Conservation (phyloP, 1,139 yeast genomes). For the Saccharomyces hybrid region DNA sequence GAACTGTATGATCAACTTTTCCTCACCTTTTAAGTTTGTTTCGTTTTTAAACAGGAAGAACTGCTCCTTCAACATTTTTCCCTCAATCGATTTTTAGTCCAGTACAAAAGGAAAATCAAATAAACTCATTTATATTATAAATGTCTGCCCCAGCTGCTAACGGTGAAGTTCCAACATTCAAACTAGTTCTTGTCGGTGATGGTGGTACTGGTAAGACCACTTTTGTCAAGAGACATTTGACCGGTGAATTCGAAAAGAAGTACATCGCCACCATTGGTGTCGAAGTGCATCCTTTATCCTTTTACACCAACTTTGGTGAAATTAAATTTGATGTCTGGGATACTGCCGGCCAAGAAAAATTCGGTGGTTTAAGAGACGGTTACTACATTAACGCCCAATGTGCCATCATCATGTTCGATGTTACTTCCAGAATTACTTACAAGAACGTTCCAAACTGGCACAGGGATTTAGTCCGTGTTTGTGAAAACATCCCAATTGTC, state of each 20-base stretch:
- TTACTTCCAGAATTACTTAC: conserved; percentile 97
- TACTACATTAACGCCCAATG: conserved; percentile 99
- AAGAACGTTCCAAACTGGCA: conserved; percentile 99
- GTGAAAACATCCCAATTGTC: conserved; percentile 99
- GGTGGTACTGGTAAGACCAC: conserved; percentile 99
- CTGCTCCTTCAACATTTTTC: background rate
- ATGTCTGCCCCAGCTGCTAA: conserved; percentile 26
- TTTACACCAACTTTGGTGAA: conserved; percentile 98
- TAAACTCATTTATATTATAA: conserved; percentile 1
- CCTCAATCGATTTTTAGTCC: background rate
- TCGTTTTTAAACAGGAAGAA: background rate
- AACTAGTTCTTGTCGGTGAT: conserved; percentile 97
- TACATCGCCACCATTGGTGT: conserved; percentile 99
- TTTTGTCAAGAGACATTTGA: conserved; percentile 97
- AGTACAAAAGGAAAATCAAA: background rate
- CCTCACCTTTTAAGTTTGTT: conserved; percentile 3
- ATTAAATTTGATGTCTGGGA: conserved; percentile 99
- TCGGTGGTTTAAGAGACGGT: conserved; percentile 99
- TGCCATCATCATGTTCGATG: conserved; percentile 99
- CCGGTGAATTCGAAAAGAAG: conserved; percentile 99
- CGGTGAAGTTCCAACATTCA: conserved; percentile 86
- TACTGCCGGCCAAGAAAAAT: conserved; percentile 99
- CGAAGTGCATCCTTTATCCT: conserved; percentile 96
- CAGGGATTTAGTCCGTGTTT: conserved; percentile 97
- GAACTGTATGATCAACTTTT: conserved; percentile 3